phyloP scores from a whole-genome alignment of 2,329 filamentous ascomycete species.

The Ceratocystis albifundus region DNA sequence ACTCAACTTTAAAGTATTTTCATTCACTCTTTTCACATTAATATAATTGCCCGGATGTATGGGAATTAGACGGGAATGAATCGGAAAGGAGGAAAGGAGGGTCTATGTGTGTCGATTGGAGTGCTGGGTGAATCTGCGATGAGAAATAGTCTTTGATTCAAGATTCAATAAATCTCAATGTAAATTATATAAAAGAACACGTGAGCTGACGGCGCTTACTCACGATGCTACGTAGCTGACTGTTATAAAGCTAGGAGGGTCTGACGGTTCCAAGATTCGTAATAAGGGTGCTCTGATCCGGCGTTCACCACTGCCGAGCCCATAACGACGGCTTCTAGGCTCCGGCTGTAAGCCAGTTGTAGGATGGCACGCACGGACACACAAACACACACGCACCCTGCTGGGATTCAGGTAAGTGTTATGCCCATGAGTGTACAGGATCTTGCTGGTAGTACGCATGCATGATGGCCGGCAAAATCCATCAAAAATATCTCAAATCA shows the following conservation, averaged over 20 bases:
- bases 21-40: neutral
- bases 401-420: no score
- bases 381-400: no score
- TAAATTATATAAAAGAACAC: neutral
- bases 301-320: neutral
- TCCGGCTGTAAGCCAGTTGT: neutral
- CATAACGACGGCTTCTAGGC: neutral
- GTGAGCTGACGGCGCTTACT: neutral
- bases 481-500: neutral
- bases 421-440: no score
- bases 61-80: neutral
- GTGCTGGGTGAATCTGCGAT: neutral
- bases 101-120: no score
- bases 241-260: neutral
- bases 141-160: neutral
- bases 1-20: neutral
- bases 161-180: neutral
- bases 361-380: neutral
- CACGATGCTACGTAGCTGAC: neutral
- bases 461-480: slow-evolving; percentile 9
- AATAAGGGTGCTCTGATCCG: neutral
- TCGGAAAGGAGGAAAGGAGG: neutral
- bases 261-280: neutral
- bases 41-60: neutral
- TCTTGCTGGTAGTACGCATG: neutral